Base-by-base conservation (phyloP, 164 flowering plant species). In the Tetrastigma voinierianum region DNA sequence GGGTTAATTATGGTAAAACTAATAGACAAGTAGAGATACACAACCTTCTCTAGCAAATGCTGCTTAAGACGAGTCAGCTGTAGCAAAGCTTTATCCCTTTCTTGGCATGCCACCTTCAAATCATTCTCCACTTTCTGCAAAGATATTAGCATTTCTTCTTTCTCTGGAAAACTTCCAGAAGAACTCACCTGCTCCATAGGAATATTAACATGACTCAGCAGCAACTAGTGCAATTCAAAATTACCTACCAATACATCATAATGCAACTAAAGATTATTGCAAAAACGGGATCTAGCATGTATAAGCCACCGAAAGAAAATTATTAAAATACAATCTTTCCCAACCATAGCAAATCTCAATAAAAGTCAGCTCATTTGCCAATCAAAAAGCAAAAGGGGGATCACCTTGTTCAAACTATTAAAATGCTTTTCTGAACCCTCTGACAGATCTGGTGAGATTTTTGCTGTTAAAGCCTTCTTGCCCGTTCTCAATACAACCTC, bases 21-120 rank as follows among this genome's bases (percentile, higher is more conserved):
- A 55, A 12, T 40, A 12, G 46, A 51, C 24, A 59, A 40, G 18
- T 15, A 66, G 12, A 24, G 47, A 19, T 24, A 44, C 18, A 43
- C 52, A 59, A 95, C 99, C 99, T 93, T 93, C 62, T 96, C 96
- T 66, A 96, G 71, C 72, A 96, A 78, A 72, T 96, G 99, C 74
- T 96, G 90, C 74, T 96, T 96, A 47, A 96, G 92, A 54, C 99
- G 91, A n/a, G 80, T 66, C 69, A 96, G 74, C 67, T 93, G 81
- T 68, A 91, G 97, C 25, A 79, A 43, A 64, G 93, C 95, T 81
- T 96, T 96, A 76, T 96, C 98, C 79, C 83, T 91, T 65, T 82
- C 89, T 67, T n/a, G 78, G 57, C 77, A 55, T 17, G 83, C 74
- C 74, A 83, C 93, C 76, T 81, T 84, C 74, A 96, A 74, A 55